phyloP scores from a whole-genome alignment of 148 eudicot species.

The Fagopyrum tataricum region DNA sequence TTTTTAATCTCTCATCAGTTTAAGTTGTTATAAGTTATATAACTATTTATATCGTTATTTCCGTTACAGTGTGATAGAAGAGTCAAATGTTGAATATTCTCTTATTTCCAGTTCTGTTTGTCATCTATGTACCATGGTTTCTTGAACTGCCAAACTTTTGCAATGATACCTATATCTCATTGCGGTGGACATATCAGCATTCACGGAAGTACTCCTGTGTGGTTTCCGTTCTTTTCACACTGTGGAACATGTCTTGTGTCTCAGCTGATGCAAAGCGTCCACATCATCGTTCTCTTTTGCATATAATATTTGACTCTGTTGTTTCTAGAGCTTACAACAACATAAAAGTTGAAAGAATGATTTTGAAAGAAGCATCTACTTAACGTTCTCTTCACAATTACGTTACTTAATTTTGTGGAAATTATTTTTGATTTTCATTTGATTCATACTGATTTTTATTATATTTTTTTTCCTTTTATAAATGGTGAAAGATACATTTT shows the following conservation, averaged over 20 bases:
- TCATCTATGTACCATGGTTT: background rate
- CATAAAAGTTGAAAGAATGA: background rate
- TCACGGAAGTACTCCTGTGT: background rate
- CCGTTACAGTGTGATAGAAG: background rate
- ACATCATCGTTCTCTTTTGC: background rate
- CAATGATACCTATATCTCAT: background rate
- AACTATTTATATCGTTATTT: background rate
- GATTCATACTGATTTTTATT: background rate
- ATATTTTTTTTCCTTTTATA: background rate
- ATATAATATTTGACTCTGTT: background rate
- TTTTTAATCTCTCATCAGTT: slow-evolving; percentile 14
- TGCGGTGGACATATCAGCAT: background rate
- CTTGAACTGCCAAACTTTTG: background rate
- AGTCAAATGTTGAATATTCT: background rate
- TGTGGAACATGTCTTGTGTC: background rate
- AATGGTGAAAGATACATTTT: background rate
- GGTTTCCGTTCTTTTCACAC: background rate
- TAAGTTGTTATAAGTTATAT: background rate
- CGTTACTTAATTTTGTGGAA: background rate
- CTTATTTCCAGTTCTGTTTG: background rate
- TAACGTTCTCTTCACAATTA: no score
- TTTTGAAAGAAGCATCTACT: no score
- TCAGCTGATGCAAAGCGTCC: background rate
- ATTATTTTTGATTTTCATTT: background rate
- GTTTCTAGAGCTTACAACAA: background rate